phyloP scores from a whole-genome alignment of 2,329 filamentous ascomycete species.

The Talaromyces sp. region DNA sequence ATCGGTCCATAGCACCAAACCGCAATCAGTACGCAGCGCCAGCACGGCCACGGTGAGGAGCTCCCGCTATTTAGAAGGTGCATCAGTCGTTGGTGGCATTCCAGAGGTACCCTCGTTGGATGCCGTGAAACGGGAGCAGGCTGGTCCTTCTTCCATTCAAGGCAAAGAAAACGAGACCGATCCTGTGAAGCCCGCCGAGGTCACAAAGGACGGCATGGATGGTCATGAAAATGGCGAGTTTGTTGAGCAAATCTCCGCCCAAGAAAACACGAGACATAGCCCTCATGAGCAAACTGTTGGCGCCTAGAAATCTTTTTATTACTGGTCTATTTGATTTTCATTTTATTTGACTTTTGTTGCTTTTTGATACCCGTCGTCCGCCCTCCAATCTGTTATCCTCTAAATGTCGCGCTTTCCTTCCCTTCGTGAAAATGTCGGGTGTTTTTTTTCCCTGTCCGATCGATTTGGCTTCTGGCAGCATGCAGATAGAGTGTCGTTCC shows the following conservation, averaged over 20 bases:
- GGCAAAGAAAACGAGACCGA: background rate
- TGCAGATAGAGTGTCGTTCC: background rate
- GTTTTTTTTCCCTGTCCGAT: background rate
- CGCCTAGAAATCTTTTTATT: conserved; percentile 15
- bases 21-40: conserved; percentile 58
- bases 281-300: conserved; percentile 22
- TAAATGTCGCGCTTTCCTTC: background rate
- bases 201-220: background rate
- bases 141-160: background rate
- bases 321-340: background rate
- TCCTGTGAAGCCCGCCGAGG: conserved; percentile 1
- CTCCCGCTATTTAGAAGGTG: conserved; percentile 20
- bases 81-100: conserved; percentile 19
- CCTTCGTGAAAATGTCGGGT: background rate
- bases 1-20: conserved; percentile 41
- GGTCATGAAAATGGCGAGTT: conserved; percentile 3
- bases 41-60: conserved; percentile 64
- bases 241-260: conserved; percentile 10
- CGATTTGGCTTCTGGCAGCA: background rate
- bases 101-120: conserved; percentile 14
- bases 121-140: background rate
- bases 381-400: background rate
- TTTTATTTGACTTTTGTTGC: conserved; percentile 7
- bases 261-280: conserved; percentile 17
- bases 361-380: conserved; percentile 4